Percentiles rank a stretch among this genome's conserved stretches.
Conservation (phyloP, 23 red algal genomes). For the Gracilaria domingensis region DNA sequence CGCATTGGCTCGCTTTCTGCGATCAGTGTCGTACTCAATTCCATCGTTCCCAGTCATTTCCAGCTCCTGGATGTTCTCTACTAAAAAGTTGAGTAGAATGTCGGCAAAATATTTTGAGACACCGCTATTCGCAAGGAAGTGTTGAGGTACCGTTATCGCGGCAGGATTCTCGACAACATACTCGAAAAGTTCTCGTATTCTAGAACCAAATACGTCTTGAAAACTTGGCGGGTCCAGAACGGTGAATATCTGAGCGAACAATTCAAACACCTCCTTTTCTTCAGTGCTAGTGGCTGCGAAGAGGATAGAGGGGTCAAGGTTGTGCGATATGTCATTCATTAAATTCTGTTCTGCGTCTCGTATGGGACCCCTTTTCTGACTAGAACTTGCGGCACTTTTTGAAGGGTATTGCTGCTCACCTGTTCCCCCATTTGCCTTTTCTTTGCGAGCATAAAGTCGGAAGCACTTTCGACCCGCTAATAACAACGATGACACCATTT, state of each 20-base stretch:
- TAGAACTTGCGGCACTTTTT: neutral
- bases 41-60: constrained; percentile 12
- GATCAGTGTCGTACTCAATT: neutral
- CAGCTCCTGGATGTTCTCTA: constrained; percentile 63
- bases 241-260: constrained; percentile 97
- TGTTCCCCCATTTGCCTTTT: constrained; percentile 45
- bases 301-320: neutral
- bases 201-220: constrained; percentile 89
- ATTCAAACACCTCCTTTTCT: constrained; percentile 91
- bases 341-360: neutral
- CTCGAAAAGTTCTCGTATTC: constrained; percentile 84
- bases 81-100: constrained; percentile 94
- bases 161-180: constrained; percentile 81
- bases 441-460: constrained; percentile 67
- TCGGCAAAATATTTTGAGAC: constrained; percentile 95
- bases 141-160: constrained; percentile 91
- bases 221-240: constrained; percentile 87
- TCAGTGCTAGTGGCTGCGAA: constrained; percentile 47
- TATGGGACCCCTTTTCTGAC: neutral
- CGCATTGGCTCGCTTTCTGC: constrained; percentile 39
- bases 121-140: constrained; percentile 88
- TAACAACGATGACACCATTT: constrained; percentile 71
- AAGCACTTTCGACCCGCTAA: constrained; percentile 74
- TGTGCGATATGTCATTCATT: constrained; percentile 8
- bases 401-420: neutral